Base-by-base conservation (phyloP, 768 basidiomycete species). In the Fomitopsis pulvina region DNA sequence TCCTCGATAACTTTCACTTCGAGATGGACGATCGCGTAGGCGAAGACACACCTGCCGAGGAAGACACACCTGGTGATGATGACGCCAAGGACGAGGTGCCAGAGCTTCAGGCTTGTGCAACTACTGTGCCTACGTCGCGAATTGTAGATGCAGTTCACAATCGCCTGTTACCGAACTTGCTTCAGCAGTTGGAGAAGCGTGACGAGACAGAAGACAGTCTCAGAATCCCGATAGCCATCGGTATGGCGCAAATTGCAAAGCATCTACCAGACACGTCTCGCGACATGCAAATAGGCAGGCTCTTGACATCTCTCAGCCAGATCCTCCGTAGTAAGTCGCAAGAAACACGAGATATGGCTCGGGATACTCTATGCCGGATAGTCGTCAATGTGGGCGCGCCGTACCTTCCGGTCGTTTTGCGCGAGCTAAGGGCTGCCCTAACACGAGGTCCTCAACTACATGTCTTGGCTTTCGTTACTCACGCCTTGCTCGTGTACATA, bases 371-470 rank as follows among this genome's bases (percentile, higher is more conserved):
- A 6, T 84, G 81, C 60, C 87, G 85, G 42, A 92, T 97, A 41
- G 81, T 79, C 1, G 72, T 83, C 11, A 73, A 73, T 18, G 69
- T 93, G 6, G 93, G 92, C 0, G 78, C 88, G 0, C 66, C 74
- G 0, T 90, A 87, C 62, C 79, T 98, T 8, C 77, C 85, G 0
- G 66, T 80, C 14, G 73, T 88, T 26, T 67, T 97, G 32, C 81
- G 80, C 29, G 93, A 97, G 63, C 71, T 98, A 43, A 78, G 88
- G n/a, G 79, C 74, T 0, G 91, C 94, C 1, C 78, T 99, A 25
- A 60, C 81, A 29, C 87, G 94, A 18, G 96, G 96, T 5, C 95
- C 96, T 1, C 95, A 98, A 48, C 77, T 97, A 0, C 95, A 99
- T 63, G 81, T 98, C 16, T 74, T 97, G 26, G 93, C 94, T 1